These are phyloP conservation scores for Maudiozyma turicensis DNA, from an alignment of 805 yeast species.

Conservation along the genomic window DNA sequence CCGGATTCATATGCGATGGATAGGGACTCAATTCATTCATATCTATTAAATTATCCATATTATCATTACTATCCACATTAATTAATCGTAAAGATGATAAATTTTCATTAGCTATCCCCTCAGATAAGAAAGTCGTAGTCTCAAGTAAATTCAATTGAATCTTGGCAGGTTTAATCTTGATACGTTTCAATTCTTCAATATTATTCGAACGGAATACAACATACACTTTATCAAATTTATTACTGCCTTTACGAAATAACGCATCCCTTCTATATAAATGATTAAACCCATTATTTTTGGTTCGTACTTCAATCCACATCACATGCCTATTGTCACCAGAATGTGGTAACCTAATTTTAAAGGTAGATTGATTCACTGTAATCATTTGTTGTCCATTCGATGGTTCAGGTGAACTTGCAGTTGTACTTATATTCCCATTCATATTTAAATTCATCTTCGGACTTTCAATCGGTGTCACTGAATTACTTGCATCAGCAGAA, in stretches of 20 bases:
- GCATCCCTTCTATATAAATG: constrained; percentile 17
- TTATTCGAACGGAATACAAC: constrained; percentile 7
- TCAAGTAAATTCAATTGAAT: constrained; percentile 23
- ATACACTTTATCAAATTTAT: constrained; percentile 19
- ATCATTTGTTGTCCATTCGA: neutral
- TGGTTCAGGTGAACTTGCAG: no score
- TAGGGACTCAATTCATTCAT: constrained; percentile 2
- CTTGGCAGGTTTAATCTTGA: constrained; percentile 9
- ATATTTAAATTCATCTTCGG: neutral
- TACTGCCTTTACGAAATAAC: constrained; percentile 17
- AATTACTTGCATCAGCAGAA: neutral
- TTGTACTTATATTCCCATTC: no score
- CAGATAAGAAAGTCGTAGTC: constrained; percentile 21
- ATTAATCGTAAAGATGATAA: constrained; percentile 21
- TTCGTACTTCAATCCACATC: constrained; percentile 22
- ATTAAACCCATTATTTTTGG: constrained; percentile 11
- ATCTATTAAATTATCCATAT: constrained; percentile 1
- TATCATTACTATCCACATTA: constrained; percentile 6
- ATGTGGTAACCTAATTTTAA: constrained; percentile 13
- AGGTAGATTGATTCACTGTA: constrained; percentile 10
- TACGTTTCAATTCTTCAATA: constrained; percentile 4
- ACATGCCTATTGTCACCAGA: constrained; percentile 6
- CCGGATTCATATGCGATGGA: neutral
- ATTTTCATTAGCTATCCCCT: constrained; percentile 25
- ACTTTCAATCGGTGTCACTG: neutral